These are phyloP conservation scores for Luffa aegyptiaca DNA, from an alignment of 306 rosid species.

Conservation along the genomic window DNA sequence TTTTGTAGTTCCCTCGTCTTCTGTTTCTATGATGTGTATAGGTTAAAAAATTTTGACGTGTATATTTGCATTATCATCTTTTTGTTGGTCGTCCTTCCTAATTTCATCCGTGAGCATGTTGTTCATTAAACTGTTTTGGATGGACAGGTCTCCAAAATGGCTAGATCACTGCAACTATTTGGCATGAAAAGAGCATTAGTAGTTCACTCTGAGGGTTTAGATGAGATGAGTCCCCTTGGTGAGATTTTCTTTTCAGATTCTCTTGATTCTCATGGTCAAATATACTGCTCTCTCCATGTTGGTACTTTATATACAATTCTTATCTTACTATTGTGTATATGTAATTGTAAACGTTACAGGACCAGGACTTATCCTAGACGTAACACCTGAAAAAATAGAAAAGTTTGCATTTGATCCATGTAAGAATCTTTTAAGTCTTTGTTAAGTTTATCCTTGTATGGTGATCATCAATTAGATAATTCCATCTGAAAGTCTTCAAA, in stretches of 20 bases:
- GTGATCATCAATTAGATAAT: neutral
- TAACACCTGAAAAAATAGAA: conserved; percentile 62
- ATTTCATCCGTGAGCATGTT: neutral
- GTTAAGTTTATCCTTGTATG: conserved; percentile 7
- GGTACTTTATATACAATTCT: neutral
- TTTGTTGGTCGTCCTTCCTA: neutral
- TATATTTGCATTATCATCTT: neutral
- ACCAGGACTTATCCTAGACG: conserved; percentile 79
- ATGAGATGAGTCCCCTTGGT: conserved; percentile 98
- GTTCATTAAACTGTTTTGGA: conserved; percentile 9
- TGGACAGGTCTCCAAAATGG: conserved; percentile 79
- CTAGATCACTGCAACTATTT: conserved; percentile 61
- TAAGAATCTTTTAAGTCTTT: conserved; percentile 30
- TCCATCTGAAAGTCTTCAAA: neutral
- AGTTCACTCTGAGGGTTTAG: conserved; percentile 93
- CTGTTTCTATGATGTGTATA: neutral
- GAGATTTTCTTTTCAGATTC: conserved; percentile 16
- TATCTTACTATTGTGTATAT: neutral
- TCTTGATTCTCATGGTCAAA: neutral
- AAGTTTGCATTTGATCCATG: conserved; percentile 82
- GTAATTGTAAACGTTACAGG: conserved; percentile 32
- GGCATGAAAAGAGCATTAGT: conserved; percentile 94
- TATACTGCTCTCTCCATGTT: neutral
- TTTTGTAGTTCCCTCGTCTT: neutral
- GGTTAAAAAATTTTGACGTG: no score